phyloP scores from a whole-genome alignment of 2,329 filamentous ascomycete genomes.

The Colletotrichum tropicicola region DNA sequence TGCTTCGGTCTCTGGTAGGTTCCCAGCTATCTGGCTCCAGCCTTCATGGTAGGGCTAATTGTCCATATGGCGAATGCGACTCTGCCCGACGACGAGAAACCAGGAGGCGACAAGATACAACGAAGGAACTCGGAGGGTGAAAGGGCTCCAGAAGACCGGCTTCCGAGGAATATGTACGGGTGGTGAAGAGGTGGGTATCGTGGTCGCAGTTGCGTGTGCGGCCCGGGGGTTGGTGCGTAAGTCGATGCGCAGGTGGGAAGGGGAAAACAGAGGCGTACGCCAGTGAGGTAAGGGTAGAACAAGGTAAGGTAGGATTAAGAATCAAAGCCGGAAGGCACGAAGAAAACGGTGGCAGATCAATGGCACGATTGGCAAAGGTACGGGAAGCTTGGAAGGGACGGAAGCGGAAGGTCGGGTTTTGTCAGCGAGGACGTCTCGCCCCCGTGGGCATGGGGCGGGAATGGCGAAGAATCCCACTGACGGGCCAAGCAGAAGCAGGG shows the following conservation, averaged over 20 bases:
- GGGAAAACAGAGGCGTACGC: background rate
- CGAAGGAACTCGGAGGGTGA: background rate
- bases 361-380: conserved; percentile 11
- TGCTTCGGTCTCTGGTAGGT: conserved; percentile 7
- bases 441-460: conserved; percentile 3
- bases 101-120: background rate
- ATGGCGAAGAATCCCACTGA: background rate
- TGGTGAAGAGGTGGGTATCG: conserved; percentile 11
- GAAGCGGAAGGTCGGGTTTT: conserved; percentile 28
- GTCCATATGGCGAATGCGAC: conserved; percentile 7
- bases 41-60: conserved; percentile 27
- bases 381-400: conserved; percentile 8
- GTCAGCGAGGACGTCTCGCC: conserved; percentile 22
- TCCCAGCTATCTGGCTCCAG: conserved; percentile 15
- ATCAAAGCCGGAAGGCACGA: conserved; percentile 11
- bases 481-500: background rate
- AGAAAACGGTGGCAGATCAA: conserved; percentile 16
- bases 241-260: background rate
- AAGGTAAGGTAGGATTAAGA: conserved; percentile 8
- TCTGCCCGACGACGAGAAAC: background rate
- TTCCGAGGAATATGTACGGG: conserved; percentile 27
- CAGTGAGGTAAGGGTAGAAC: too few relatives aligned
- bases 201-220: background rate
- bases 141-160: conserved; percentile 31
- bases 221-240: background rate